A percentile compares a stretch with the other conserved stretches of the same genome.
phyloP scores from a whole-genome alignment of 2,329 filamentous ascomycete genomes.

The Dactylellina leptospora region DNA sequence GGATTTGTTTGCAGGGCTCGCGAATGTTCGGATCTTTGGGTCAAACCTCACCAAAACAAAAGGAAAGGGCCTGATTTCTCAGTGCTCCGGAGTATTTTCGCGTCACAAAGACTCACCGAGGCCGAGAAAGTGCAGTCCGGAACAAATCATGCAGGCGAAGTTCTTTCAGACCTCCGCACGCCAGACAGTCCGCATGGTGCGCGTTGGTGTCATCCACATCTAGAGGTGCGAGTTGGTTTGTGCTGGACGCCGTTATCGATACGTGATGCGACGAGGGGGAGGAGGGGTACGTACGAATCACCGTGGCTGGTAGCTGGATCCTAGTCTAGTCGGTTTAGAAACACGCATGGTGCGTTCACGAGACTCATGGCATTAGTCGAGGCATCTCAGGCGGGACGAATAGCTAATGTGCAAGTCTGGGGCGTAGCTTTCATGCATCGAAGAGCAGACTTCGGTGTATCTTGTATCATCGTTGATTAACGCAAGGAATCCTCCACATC shows the following conservation, averaged over 20 bases:
- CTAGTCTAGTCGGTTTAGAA: not conserved
- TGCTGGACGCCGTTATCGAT: constrained; percentile 8
- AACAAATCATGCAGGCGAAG: too few species aligned
- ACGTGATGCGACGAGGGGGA: not conserved
- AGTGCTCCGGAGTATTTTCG: too few species aligned
- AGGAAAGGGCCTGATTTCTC: too few species aligned
- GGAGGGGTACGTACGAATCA: constrained; percentile 11
- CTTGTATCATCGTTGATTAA: not conserved
- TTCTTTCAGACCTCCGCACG: too few species aligned
- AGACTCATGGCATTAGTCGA: not conserved
- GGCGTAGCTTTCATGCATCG: not conserved
- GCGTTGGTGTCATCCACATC: not conserved
- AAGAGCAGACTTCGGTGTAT: not conserved
- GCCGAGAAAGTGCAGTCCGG: too few species aligned
- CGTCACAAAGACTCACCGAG: too few species aligned
- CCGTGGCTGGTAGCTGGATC: constrained; percentile 7
- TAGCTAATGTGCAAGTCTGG: too few species aligned
- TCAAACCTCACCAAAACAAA: not conserved
- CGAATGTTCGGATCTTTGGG: not conserved
- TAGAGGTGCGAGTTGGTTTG: not conserved
- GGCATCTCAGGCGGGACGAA: not conserved
- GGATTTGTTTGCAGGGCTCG: constrained; percentile 1
- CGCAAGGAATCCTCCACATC: not conserved
- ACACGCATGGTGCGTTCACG: not conserved
- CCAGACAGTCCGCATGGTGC: not conserved